Percentiles rank a stretch among this genome's conserved stretches.
These are phyloP conservation scores for Harringtonia aguacate DNA, from an alignment of 2,329 filamentous ascomycete species.

Conservation along the genomic window DNA sequence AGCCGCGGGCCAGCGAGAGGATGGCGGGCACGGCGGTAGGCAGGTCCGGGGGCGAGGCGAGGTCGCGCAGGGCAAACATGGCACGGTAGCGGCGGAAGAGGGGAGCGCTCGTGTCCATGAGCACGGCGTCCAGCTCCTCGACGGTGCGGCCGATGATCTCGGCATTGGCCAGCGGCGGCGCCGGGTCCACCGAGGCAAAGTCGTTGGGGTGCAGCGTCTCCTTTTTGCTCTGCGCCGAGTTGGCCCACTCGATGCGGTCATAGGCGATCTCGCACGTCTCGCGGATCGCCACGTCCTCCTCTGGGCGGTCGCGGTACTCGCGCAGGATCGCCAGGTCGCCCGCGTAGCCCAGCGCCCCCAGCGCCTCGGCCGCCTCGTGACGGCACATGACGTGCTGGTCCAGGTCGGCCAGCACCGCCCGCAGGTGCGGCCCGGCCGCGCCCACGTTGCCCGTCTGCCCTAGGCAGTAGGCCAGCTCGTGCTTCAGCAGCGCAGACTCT, in stretches of 20 bases:
- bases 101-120: conserved; percentile 69
- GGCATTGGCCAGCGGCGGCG: conserved; percentile 71
- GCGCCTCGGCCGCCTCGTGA: conserved; percentile 91
- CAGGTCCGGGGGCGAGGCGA: conserved; percentile 85
- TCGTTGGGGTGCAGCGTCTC: conserved; percentile 70
- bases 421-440: conserved; percentile 57
- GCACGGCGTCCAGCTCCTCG: conserved; percentile 59
- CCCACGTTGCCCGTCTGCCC: conserved; percentile 76
- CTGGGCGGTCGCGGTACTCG: conserved; percentile 60
- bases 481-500: conserved; percentile 82
- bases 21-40: conserved; percentile 85
- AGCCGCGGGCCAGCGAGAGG: conserved; percentile 72
- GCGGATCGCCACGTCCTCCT: conserved; percentile 70
- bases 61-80: conserved; percentile 94
- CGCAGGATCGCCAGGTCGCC: conserved; percentile 65
- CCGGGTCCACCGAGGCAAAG: conserved; percentile 91
- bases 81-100: conserved; percentile 92
- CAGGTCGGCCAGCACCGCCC: conserved; percentile 62
- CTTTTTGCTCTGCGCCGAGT: conserved; percentile 55
- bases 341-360: conserved; percentile 73
- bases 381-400: conserved; percentile 91
- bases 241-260: conserved; percentile 88
- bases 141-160: conserved; percentile 42
- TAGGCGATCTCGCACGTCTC: conserved; percentile 98
- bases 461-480: conserved; percentile 94